Conservation (phyloP, 768 basidiomycete genomes). For the Gymnopilus junonius region DNA sequence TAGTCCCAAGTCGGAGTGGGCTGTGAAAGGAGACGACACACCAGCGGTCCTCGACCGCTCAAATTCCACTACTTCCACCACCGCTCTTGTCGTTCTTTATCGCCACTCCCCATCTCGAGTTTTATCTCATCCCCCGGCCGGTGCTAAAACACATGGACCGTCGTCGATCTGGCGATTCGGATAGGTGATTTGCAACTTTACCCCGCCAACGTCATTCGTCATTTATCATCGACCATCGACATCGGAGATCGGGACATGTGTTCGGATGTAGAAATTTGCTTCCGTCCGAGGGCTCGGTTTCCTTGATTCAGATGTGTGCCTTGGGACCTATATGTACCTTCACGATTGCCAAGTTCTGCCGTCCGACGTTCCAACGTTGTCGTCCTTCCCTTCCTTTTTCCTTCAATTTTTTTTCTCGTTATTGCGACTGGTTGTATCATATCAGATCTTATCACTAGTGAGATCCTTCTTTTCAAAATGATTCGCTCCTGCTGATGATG, state of each 20-base stretch:
- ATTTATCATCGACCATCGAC: not conserved
- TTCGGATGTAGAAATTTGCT: too few species aligned
- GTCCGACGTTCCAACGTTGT: too few species aligned
- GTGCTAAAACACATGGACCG: too few species aligned
- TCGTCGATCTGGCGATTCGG: not conserved
- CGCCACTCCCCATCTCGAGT: not conserved
- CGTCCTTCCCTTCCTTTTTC: not conserved
- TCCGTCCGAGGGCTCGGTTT: not conserved
- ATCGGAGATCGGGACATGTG: not conserved
- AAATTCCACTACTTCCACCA: too few species aligned
- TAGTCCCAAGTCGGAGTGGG: too few species aligned
- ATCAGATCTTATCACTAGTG: constrained; percentile 1
- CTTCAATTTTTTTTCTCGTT: not conserved
- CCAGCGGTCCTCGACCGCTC: too few species aligned
- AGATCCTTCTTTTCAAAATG: not conserved
- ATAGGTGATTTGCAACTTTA: not conserved
- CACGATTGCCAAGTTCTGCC: too few species aligned
- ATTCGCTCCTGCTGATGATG: not conserved
- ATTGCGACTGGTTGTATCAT: not conserved
- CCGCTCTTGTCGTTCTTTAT: not conserved
- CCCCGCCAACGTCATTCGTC: constrained; percentile 3
- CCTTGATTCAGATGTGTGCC: not conserved
- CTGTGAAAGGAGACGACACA: too few species aligned
- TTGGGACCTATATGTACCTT: too few species aligned
- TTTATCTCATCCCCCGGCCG: too few species aligned